Evolutionary conservation across 2,329 filamentous ascomycete species (phyloP), one percentile per base, ranked within the genome.

Genomic region (Aspergillus thermomutatus): DNA sequence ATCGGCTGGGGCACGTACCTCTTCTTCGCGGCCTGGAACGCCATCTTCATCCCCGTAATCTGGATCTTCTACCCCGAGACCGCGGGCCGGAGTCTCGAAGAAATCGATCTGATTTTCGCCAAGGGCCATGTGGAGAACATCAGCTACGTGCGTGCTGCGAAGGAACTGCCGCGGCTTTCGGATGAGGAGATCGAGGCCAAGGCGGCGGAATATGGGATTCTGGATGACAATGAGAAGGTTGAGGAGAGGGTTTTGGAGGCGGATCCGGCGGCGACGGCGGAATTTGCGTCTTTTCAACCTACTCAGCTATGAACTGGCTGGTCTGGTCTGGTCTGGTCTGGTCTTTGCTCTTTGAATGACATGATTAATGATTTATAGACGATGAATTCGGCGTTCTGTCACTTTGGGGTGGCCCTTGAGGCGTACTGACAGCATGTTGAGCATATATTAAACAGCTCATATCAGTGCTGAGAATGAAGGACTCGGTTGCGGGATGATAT

Each of bases 21-120:
- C 37, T 77, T 79, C 69, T 78, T 79, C 55, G 75, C 73, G 0
- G 63, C 61, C 46, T 68, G 75, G 70, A 77, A 77, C 62, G 67
- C 68, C 52, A 59, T 70, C 46, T 82, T 82, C 72, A 76, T 83
- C 46, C 80, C 81, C 10, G 56, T 80, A 57, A 80, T 82, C 66
- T 80, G 76, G 69, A 80, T 83, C 73, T 81, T 83, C 73, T 81
- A 84, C 65, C 79, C 79, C 0, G 80, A 82, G 66, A 80, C 80
- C 1, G 73, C 75, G 21, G 75, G 74, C 53, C 72, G 74, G 49
- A 73, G 71, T 49, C 66, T 79, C 25, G 77, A 79, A 56, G 75
- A 78, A 60, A 75, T 79, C 53, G 74, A 77, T 61, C 60, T 78
- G 9, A 76, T 78, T 55, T 77, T 77, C 56, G 73, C 76, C 56